Base-by-base conservation (phyloP, 192 early-diverging fungal species). In the Borealophlyctis nickersoniae region DNA sequence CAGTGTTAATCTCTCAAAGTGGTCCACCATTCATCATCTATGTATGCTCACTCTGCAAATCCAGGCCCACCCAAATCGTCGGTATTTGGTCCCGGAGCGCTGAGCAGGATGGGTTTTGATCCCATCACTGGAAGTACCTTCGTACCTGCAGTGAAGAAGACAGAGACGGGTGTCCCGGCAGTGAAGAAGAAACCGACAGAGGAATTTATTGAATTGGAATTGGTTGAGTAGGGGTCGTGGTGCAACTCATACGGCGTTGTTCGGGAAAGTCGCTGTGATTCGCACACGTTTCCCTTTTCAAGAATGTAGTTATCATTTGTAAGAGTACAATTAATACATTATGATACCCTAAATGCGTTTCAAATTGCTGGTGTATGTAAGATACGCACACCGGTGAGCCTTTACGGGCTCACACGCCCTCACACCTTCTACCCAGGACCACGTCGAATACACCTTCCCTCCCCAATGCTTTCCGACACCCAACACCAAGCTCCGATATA, bases 361-460 rank as follows among this genome's bases (percentile, higher is more conserved):
- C n/a, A n/a, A n/a, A n/a, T n/a, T n/a, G n/a, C n/a, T n/a, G n/a
- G n/a, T n/a, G n/a, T n/a, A n/a, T n/a, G n/a, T n/a, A n/a, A n/a
- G n/a, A n/a, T n/a, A n/a, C n/a, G n/a, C n/a, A n/a, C n/a, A n/a
- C n/a, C n/a, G n/a, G n/a, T n/a, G n/a, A n/a, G n/a, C n/a, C n/a
- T n/a, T n/a, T n/a, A n/a, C n/a, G n/a, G n/a, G n/a, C n/a, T n/a
- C n/a, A n/a, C n/a, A n/a, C n/a, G n/a, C n/a, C n/a, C n/a, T n/a
- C n/a, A n/a, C n/a, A n/a, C n/a, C n/a, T n/a, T n/a, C n/a, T 69
- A 75, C 76, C 65, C 11, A 75, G 62, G 22, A 79, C 35, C 4
- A 68, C 60, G 16, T 14, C 23, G 60, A 79, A 76, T 16, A 69
- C 68, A 1, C 63, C 70, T 36, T 58, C 60, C 36, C 28, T 36